These are phyloP conservation scores for Liquidambar formosana DNA, from an alignment of 164 flowering plant species.

Conservation along the genomic window DNA sequence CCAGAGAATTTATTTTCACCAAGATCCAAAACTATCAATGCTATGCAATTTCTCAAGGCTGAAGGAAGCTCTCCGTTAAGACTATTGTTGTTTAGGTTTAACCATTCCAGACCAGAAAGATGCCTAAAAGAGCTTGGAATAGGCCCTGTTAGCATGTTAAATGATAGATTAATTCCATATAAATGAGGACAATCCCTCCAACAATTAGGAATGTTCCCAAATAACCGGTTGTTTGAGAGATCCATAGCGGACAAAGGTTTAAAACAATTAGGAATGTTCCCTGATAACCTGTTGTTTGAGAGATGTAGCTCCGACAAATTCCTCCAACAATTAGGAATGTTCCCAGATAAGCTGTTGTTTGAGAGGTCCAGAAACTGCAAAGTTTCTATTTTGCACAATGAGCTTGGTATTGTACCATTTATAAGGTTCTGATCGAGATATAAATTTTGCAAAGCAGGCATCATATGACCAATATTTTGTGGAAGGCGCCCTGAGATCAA, in stretches of 20 bases:
- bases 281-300: no score
- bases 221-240: no score
- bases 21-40: slow-evolving; percentile 5
- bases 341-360: no score
- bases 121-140: slow-evolving; percentile 9
- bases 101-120: not conserved
- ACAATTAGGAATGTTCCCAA: no score
- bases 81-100: slow-evolving; percentile 11
- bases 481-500: no score
- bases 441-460: not conserved
- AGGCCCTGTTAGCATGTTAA: slow-evolving; percentile 4
- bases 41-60: not conserved
- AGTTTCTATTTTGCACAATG: slow-evolving; percentile 9
- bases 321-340: no score
- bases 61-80: slow-evolving; percentile 3
- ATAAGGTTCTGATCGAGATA: slow-evolving; percentile 8
- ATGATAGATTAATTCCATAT: not conserved
- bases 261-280: no score
- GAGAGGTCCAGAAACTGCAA: no score
- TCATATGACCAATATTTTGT: not conserved
- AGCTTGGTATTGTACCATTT: slow-evolving; percentile 14
- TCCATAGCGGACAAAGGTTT: no score
- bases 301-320: no score
- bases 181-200: no score
- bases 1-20: slow-evolving; percentile 17